Percentiles rank a stretch among this genome's conserved stretches.
Conservation (phyloP, 2,329 filamentous ascomycete species). For the Botrytis fabae region DNA sequence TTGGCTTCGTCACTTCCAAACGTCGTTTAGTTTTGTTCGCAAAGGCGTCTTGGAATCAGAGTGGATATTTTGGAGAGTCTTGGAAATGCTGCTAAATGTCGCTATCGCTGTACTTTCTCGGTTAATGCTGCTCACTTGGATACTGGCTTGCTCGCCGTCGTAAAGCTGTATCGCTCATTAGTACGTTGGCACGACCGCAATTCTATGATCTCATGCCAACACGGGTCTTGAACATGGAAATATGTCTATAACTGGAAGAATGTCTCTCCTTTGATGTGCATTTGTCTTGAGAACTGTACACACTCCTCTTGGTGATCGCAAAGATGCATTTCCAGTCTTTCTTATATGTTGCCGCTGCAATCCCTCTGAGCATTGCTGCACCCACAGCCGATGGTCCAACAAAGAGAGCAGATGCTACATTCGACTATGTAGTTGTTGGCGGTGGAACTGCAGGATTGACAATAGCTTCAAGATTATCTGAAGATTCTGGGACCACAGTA, state of each 20-base stretch:
- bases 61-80: background rate
- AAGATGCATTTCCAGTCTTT: background rate
- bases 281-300: background rate
- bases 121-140: background rate
- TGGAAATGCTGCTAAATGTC: background rate
- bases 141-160: background rate
- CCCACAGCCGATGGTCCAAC: background rate
- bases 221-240: background rate
- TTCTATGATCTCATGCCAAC: background rate
- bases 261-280: background rate
- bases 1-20: background rate
- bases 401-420: conserved; percentile 12
- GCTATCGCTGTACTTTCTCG: background rate
- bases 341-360: background rate
- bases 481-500: conserved; percentile 52
- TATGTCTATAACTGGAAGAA: background rate
- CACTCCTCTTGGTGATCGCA: background rate
- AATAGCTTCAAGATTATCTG: conserved; percentile 50
- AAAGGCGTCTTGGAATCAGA: background rate
- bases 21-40: background rate
- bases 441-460: conserved; percentile 48
- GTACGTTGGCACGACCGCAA: background rate
- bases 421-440: conserved; percentile 49
- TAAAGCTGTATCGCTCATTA: background rate
- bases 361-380: background rate